phyloP scores from a whole-genome alignment of 306 rosid species.

The Pachyrhizus erosus region DNA sequence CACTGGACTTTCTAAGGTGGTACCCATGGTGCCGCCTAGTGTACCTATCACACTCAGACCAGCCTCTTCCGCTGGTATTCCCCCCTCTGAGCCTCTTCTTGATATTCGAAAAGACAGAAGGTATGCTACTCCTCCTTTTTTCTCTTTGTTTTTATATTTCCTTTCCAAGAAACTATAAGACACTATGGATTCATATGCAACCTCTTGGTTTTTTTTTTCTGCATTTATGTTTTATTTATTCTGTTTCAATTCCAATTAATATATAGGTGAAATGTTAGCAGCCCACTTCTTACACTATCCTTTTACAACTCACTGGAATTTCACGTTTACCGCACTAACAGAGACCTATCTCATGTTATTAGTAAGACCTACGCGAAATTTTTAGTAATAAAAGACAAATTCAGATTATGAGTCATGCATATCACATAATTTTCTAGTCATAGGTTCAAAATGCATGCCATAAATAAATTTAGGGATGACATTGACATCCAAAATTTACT shows the following conservation, averaged over 20 bases:
- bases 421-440: not conserved
- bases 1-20: conserved; percentile 57
- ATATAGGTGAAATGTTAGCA: not conserved
- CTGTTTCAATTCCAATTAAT: not conserved
- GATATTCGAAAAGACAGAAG: conserved; percentile 72
- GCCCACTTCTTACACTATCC: not conserved
- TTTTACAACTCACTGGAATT: not conserved
- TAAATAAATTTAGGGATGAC: conserved; percentile 9
- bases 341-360: not conserved
- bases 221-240: not conserved
- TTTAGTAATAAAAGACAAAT: not conserved
- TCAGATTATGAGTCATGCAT: not conserved
- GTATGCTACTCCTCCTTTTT: conserved; percentile 39
- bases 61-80: conserved; percentile 41
- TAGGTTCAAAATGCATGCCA: conserved; percentile 22
- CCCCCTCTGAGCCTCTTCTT: conserved; percentile 46
- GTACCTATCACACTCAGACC: conserved; percentile 80
- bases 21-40: conserved; percentile 73
- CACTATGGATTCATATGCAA: not conserved
- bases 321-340: not conserved
- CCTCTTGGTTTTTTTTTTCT: conserved; percentile 29
- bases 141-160: not conserved
- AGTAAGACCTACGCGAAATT: not conserved
- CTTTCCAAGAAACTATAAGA: not conserved
- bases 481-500: conserved; percentile 2